These are phyloP conservation scores for Oryza brachyantha DNA, from an alignment of 176 grass and related monocot species.

Conservation along the genomic window DNA sequence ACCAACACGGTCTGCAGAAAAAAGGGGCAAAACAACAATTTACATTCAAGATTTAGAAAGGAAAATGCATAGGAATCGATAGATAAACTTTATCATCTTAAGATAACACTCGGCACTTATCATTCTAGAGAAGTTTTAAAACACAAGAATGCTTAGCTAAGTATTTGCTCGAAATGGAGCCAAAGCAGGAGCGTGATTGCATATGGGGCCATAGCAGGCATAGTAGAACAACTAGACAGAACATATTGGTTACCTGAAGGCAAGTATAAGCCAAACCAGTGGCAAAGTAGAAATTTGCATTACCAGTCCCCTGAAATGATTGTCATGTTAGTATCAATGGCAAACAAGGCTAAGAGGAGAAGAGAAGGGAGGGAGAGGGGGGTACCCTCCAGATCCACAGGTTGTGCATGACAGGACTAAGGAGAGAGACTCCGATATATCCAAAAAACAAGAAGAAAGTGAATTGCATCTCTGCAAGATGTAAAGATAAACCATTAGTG, in stretches of 20 bases:
- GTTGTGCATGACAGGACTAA: constrained; percentile 98
- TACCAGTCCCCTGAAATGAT: constrained; percentile 72
- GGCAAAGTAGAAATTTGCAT: constrained; percentile 98
- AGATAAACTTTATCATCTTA: background rate
- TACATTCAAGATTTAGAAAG: background rate
- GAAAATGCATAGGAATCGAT: background rate
- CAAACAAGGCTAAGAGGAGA: constrained; percentile 12
- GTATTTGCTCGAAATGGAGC: background rate
- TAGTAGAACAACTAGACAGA: background rate
- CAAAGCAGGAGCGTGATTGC: background rate
- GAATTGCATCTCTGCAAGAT: constrained; percentile 89
- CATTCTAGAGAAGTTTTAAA: constrained; percentile 2
- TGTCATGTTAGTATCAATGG: constrained; percentile 2
- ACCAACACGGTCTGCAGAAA: constrained; percentile 80
- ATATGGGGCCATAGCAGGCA: background rate
- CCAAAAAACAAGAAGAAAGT: constrained; percentile 93
- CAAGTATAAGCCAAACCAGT: constrained; percentile 91
- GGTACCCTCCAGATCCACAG: constrained; percentile 97
- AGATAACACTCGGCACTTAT: background rate
- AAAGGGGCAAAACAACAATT: constrained; percentile 23
- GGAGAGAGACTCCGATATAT: constrained; percentile 82
- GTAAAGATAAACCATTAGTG: constrained; percentile 27
- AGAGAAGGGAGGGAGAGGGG: constrained; percentile 39
- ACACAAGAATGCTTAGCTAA: background rate
- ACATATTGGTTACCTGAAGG: constrained; percentile 67